Conservation (phyloP, 2,329 filamentous ascomycete species). For the Tolypocladium endophyticum region DNA sequence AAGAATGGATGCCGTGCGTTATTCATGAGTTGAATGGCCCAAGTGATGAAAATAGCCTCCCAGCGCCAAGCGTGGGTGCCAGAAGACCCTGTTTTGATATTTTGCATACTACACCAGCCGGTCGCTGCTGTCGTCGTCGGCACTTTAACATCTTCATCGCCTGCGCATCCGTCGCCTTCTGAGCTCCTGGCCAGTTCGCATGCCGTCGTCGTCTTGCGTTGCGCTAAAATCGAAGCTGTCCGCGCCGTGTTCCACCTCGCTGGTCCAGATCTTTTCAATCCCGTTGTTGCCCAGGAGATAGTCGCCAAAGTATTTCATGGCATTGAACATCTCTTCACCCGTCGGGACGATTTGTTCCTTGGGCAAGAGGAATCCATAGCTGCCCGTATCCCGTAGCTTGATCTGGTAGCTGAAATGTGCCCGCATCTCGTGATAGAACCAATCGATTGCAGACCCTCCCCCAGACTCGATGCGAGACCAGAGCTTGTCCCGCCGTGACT, state of each 20-base stretch:
- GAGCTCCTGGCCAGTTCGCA: slow-evolving; percentile 15
- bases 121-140: not conserved
- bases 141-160: slow-evolving; percentile 9
- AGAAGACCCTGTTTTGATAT: not conserved
- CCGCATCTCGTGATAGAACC: slow-evolving; percentile 81
- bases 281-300: slow-evolving; percentile 65
- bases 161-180: slow-evolving; percentile 15
- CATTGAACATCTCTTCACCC: slow-evolving; percentile 76
- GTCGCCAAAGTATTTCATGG: slow-evolving; percentile 73
- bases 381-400: slow-evolving; percentile 86
- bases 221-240: slow-evolving; percentile 1
- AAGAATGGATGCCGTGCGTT: not conserved
- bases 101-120: not conserved
- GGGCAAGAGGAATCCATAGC: slow-evolving; percentile 86
- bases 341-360: slow-evolving; percentile 80
- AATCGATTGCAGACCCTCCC: slow-evolving; percentile 84
- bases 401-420: slow-evolving; percentile 86
- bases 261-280: slow-evolving; percentile 35
- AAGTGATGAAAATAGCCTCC: not conserved
- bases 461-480: slow-evolving; percentile 53
- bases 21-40: not conserved
- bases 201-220: slow-evolving; percentile 6
- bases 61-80: not conserved
- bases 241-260: slow-evolving; percentile 11
- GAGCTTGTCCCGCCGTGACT: slow-evolving; percentile 10